Conservation (phyloP, 164 flowering plant species). For the Protea cynaroides region DNA sequence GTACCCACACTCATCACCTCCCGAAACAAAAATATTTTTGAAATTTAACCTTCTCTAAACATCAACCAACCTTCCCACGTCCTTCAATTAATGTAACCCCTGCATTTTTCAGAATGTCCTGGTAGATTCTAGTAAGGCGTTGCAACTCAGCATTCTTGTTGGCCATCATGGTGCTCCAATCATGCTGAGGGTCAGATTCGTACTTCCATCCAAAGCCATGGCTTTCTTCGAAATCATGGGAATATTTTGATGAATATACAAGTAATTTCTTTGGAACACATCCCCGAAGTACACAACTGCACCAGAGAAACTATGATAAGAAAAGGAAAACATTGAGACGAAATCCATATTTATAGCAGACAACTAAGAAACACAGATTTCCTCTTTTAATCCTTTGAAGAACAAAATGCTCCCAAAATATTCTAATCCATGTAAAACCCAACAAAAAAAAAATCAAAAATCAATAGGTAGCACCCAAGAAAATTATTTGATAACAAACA, state of each 20-base stretch:
- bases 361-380: no score
- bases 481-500: no score
- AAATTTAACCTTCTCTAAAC: constrained; percentile 15
- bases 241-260: constrained; percentile 78
- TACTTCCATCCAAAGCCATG: constrained; percentile 91
- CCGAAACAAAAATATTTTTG: background rate
- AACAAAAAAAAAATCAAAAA: background rate
- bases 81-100: constrained; percentile 82
- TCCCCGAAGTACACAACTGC: constrained; percentile 95
- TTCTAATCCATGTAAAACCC: no score
- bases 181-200: constrained; percentile 77
- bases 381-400: background rate
- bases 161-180: constrained; percentile 90
- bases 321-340: no score
- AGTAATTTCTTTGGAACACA: constrained; percentile 96
- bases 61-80: constrained; percentile 82
- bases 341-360: no score
- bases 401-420: background rate
- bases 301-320: constrained; percentile 3
- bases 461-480: no score
- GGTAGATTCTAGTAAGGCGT: constrained; percentile 89
- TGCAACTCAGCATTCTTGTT: constrained; percentile 97
- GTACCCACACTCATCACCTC: no score
- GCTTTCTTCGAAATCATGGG: constrained; percentile 96
- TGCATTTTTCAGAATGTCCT: constrained; percentile 80